A percentile compares a stretch with the other conserved stretches of the same genome.
These are phyloP conservation scores for Orbilia quercus DNA, from an alignment of 2,329 filamentous ascomycete species.

Conservation along the genomic window DNA sequence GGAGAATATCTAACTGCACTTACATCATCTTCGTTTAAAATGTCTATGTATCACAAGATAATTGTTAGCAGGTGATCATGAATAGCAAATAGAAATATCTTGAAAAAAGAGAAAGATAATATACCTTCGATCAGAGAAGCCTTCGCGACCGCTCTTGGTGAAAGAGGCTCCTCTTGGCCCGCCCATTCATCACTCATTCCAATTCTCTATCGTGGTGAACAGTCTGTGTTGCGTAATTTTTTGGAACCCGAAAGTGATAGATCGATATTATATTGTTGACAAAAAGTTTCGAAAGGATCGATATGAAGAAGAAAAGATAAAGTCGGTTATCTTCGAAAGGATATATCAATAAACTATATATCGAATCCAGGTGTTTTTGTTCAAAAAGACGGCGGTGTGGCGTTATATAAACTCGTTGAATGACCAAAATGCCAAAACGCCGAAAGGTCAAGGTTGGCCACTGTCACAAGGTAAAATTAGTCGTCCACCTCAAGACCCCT, in stretches of 20 bases:
- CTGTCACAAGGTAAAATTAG: constrained; percentile 20
- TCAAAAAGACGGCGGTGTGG: not conserved
- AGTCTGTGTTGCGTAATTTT: constrained; percentile 38
- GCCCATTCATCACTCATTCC: constrained; percentile 51
- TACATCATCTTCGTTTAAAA: constrained; percentile 44
- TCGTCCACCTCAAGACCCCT: not conserved
- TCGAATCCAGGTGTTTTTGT: not conserved
- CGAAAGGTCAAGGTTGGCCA: not conserved
- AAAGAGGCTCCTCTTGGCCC: constrained; percentile 55
- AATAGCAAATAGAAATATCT: not conserved
- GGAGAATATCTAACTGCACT: too few relatives aligned
- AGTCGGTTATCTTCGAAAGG: not conserved
- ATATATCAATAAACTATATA: not conserved
- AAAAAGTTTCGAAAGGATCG: not conserved
- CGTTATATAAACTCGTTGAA: not conserved
- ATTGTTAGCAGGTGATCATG: constrained; percentile 15
- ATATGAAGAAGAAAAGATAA: not conserved
- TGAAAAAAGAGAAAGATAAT: not conserved
- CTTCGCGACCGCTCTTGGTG: constrained; percentile 52
- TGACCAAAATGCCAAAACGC: not conserved
- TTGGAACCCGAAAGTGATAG: not conserved
- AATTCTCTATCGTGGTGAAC: not conserved
- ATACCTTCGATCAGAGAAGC: constrained; percentile 52
- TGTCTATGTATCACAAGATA: constrained; percentile 22
- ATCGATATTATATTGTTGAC: not conserved